phyloP scores from a whole-genome alignment of 176 grass and related monocot species.

The Oryza glaberrima region DNA sequence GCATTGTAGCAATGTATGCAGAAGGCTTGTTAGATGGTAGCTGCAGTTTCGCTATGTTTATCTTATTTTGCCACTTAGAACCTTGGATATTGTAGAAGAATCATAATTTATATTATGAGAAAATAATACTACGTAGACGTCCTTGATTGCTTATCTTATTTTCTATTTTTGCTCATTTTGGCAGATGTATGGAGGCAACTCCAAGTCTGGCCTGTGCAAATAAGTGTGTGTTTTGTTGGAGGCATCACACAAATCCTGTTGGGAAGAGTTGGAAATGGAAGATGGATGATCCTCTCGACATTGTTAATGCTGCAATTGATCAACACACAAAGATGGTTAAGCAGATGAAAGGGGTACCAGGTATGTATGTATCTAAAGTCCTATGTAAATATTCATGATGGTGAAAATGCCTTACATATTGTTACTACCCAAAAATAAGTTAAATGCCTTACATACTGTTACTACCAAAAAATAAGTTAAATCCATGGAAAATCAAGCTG shows the following conservation, averaged over 20 bases:
- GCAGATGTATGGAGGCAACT: slow-evolving; percentile 96
- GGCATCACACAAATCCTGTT: slow-evolving; percentile 99
- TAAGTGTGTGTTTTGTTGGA: slow-evolving; percentile 99
- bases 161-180: neutral
- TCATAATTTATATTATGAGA: neutral
- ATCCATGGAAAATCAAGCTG: neutral
- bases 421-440: neutral
- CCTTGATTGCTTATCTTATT: neutral
- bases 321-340: slow-evolving; percentile 98
- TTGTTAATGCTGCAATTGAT: slow-evolving; percentile 79
- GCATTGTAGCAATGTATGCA: neutral
- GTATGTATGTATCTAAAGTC: slow-evolving; percentile 39
- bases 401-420: neutral
- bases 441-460: neutral
- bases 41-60: neutral
- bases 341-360: slow-evolving; percentile 99
- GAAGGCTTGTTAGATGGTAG: neutral
- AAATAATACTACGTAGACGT: neutral
- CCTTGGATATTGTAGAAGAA: neutral
- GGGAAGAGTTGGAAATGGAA: slow-evolving; percentile 98
- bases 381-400: slow-evolving; percentile 23
- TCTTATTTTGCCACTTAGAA: neutral
- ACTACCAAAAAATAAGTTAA: neutral
- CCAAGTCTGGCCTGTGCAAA: slow-evolving; percentile 99
- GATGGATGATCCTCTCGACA: slow-evolving; percentile 92